A percentile compares a stretch with the other conserved stretches of the same genome.
phyloP scores from a whole-genome alignment of 495 filamentous ascomycete genomes.

The Hyaloscypha finlandica region DNA sequence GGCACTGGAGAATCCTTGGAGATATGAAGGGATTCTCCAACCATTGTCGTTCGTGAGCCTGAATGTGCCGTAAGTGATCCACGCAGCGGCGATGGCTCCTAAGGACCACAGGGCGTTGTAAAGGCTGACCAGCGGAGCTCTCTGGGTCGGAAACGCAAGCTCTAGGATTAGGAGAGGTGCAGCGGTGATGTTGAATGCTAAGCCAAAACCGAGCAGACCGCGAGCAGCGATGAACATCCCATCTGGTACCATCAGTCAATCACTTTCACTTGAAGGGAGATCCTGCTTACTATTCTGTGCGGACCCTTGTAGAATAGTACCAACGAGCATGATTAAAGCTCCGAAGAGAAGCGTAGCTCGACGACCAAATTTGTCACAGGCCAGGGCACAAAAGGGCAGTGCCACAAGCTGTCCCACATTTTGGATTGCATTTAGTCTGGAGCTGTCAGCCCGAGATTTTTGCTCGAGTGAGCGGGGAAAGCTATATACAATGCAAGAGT shows the following conservation, averaged over 20 bases:
- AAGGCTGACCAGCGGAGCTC: constrained; percentile 8
- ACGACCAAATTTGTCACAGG: constrained; percentile 24
- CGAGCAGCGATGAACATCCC: constrained; percentile 24
- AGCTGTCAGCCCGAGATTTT: background rate
- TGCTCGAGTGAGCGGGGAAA: background rate
- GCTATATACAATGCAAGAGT: constrained; percentile 19
- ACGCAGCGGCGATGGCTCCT: constrained; percentile 44
- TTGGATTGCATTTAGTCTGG: constrained; percentile 26
- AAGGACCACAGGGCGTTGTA: constrained; percentile 12
- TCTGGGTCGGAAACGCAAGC: constrained; percentile 16
- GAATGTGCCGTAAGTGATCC: constrained; percentile 52
- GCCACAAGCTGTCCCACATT: constrained; percentile 26
- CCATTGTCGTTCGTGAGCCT: constrained; percentile 47
- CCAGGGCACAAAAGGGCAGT: constrained; percentile 22
- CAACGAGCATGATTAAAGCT: constrained; percentile 22
- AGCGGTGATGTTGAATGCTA: constrained; percentile 13
- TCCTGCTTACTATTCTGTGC: constrained; percentile 20
- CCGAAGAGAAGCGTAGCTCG: constrained; percentile 17
- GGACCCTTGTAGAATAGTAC: constrained; percentile 23
- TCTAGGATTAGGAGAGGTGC: constrained; percentile 16
- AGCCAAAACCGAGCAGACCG: constrained; percentile 10
- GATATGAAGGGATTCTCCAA: constrained; percentile 54
- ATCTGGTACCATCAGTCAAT: background rate
- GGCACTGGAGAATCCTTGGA: constrained; percentile 50
- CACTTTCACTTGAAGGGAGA: background rate